Percentiles rank a stretch among this genome's conserved stretches.
These are phyloP conservation scores for Somion occarium DNA, from an alignment of 1,284 basidiomycete species.

Conservation along the genomic window DNA sequence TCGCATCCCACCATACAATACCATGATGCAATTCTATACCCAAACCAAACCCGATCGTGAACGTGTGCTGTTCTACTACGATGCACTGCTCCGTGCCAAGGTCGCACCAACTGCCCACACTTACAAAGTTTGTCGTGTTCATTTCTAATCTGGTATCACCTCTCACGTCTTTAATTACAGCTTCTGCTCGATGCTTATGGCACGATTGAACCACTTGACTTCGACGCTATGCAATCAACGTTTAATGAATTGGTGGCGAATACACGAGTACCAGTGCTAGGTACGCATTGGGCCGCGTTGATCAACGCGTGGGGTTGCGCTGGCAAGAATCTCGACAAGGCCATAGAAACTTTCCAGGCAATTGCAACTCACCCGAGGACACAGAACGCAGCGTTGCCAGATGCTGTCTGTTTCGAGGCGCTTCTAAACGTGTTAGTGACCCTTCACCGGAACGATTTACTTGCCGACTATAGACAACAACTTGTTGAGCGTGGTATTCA, in stretches of 20 bases:
- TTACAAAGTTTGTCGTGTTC: slow-evolving; percentile 74
- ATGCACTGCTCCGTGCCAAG: slow-evolving; percentile 57
- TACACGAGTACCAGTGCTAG: slow-evolving; percentile 57
- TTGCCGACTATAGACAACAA: slow-evolving; percentile 63
- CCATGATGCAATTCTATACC: slow-evolving; percentile 98
- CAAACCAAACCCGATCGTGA: slow-evolving; percentile 85
- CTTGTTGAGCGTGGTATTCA: slow-evolving; percentile 68
- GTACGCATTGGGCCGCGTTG: slow-evolving; percentile 88
- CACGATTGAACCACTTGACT: slow-evolving; percentile 79
- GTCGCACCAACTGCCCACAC: slow-evolving; percentile 85
- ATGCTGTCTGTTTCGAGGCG: slow-evolving; percentile 90
- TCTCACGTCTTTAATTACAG: slow-evolving; percentile 32
- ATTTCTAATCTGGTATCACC: not conserved
- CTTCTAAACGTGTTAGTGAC: slow-evolving; percentile 86
- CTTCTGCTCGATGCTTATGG: slow-evolving; percentile 91
- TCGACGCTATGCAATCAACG: slow-evolving; percentile 69
- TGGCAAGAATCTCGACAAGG: slow-evolving; percentile 72
- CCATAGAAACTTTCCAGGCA: slow-evolving; percentile 76
- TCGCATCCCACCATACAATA: slow-evolving; percentile 92
- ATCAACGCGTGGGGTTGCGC: slow-evolving; percentile 91
- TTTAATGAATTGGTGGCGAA: slow-evolving; percentile 61
- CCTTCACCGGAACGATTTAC: slow-evolving; percentile 76
- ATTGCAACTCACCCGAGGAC: slow-evolving; percentile 54
- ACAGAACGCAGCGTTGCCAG: slow-evolving; percentile 42
- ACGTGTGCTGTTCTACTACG: slow-evolving; percentile 74